Conservation (phyloP, 495 filamentous ascomycete genomes). For the Podospora appendiculata region DNA sequence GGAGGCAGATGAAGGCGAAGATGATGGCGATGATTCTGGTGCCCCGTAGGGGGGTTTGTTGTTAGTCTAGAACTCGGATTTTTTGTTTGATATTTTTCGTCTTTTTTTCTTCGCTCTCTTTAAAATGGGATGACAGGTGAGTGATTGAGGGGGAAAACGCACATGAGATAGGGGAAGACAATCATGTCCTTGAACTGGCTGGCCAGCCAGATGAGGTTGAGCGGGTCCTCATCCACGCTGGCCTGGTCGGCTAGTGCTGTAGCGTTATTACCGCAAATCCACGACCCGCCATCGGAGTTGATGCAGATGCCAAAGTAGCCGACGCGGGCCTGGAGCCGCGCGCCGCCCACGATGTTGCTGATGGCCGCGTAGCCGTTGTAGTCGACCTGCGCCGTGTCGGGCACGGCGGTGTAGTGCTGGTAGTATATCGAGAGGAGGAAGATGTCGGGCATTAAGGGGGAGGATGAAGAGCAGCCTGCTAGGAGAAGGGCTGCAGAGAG, state of each 20-base stretch:
- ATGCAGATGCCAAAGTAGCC: slow-evolving; percentile 70
- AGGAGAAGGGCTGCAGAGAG: slow-evolving; percentile 56
- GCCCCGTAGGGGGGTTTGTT: too few relatives aligned
- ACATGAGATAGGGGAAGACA: slow-evolving; percentile 73
- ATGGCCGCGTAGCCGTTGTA: slow-evolving; percentile 73
- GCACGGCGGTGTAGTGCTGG: slow-evolving; percentile 54
- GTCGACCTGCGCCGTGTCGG: slow-evolving; percentile 71
- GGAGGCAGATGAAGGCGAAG: slow-evolving; percentile 67
- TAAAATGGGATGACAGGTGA: neutral
- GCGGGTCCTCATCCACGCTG: slow-evolving; percentile 62
- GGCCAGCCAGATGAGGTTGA: slow-evolving; percentile 75
- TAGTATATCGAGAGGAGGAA: slow-evolving; percentile 76
- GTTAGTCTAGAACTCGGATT: neutral
- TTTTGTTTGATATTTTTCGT: neutral
- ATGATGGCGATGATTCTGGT: slow-evolving; percentile 70
- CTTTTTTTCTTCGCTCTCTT: neutral
- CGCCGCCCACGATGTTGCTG: slow-evolving; percentile 61
- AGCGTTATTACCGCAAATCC: slow-evolving; percentile 72
- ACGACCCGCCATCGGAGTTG: slow-evolving; percentile 61
- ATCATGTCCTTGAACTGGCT: slow-evolving; percentile 75
- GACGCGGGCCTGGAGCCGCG: slow-evolving; percentile 60
- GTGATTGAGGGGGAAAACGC: slow-evolving; percentile 13
- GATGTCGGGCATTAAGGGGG: slow-evolving; percentile 67
- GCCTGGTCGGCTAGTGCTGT: slow-evolving; percentile 64
- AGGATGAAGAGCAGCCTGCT: slow-evolving; percentile 72